phyloP scores from a whole-genome alignment of 164 flowering plant species.

The Magnolia sinica region DNA sequence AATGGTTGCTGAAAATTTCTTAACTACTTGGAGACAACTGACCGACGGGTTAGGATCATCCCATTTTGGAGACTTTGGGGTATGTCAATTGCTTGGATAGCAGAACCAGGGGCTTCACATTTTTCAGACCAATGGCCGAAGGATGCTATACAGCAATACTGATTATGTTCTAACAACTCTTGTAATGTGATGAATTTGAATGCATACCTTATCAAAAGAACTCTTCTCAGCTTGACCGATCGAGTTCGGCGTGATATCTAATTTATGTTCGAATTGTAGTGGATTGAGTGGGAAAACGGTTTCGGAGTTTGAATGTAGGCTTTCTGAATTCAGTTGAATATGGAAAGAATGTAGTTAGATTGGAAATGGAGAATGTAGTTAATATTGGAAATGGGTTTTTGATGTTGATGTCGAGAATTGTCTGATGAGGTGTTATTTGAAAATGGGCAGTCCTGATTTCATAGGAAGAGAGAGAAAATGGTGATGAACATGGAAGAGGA shows the following conservation, averaged over 20 bases:
- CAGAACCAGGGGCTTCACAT: too few relatives aligned
- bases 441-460: neutral
- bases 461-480: neutral
- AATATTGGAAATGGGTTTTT: neutral
- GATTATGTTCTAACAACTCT: neutral
- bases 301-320: neutral
- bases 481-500: slow-evolving; percentile 1
- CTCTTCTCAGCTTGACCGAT: too few relatives aligned
- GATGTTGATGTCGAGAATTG: too few relatives aligned
- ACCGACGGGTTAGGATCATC: too few relatives aligned
- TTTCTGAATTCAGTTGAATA: neutral
- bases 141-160: neutral
- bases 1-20: too few relatives aligned
- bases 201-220: neutral
- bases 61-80: too few relatives aligned
- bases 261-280: neutral
- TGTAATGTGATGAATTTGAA: neutral
- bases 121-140: neutral
- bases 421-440: neutral
- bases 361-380: neutral
- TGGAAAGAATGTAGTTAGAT: neutral
- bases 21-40: too few relatives aligned
- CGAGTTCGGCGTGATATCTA: neutral
- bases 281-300: neutral
- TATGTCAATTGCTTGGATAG: too few relatives aligned